Evolutionary conservation across 495 filamentous ascomycete genomes (phyloP), one percentile per base, ranked within the genome.

Genomic region (Polyplosphaeria fusca): DNA sequence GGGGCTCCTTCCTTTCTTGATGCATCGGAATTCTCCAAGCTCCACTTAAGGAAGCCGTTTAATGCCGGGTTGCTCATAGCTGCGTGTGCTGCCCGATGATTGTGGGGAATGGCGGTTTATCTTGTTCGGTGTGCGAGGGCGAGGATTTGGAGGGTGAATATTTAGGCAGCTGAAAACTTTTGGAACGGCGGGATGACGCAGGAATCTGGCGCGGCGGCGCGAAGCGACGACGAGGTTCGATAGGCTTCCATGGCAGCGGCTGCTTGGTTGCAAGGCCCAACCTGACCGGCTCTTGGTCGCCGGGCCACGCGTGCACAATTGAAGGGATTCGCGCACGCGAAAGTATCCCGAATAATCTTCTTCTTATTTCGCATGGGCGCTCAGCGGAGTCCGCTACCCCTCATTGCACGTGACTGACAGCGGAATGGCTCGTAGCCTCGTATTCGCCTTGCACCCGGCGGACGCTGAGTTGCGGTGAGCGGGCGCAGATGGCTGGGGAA

Each of bases 41-140:
- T 79, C 93, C 93, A 98, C 82, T 89, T 89, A 51, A 98, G 86
- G 74, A 98, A 87, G 61, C 85, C 78, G 71, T 85, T 87, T 73
- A 88, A 75, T 51, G 75, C 73, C 23, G 80, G 74, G 57, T 85
- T 76, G 75, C 76, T 81, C 64, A 64, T 77, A 55, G 35, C 47
- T 7, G 9, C 11, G 39, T 35, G 30, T 51, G 38, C n/a, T 28
- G 38, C 26, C 20, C 13, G 26, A 42, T 57, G 47, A 23, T 11
- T 45, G 26, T 52, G 37, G 30, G 16, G 26, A 18, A 25, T 5
- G 30, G n/a, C n/a, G n/a, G n/a, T n/a, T n/a, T n/a, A n/a, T n/a
- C n/a, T n/a, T n/a, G n/a, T n/a, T n/a, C n/a, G n/a, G n/a, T n/a
- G n/a, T n/a, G n/a, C n/a, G n/a, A n/a, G n/a, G n/a, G n/a, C 9